Percentiles rank a stretch among this genome's conserved stretches.
These are phyloP conservation scores for Diaporthe eres DNA, from an alignment of 2,329 filamentous ascomycete species.

Conservation along the genomic window DNA sequence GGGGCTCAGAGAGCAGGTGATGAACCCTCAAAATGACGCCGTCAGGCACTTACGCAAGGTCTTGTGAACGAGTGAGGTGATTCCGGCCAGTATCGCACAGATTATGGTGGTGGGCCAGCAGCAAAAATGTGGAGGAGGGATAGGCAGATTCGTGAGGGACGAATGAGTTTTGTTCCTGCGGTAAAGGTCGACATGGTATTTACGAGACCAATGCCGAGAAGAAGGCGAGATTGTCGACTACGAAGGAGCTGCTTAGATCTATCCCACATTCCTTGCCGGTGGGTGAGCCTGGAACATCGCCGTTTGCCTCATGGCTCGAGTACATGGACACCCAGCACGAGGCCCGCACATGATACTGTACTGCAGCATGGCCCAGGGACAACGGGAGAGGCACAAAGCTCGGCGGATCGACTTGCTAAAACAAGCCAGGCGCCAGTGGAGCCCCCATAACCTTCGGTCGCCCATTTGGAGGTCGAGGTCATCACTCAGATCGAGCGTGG, in stretches of 20 bases:
- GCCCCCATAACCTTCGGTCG: background rate
- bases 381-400: slow-evolving; percentile 10
- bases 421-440: slow-evolving; percentile 23
- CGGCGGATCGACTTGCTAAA: slow-evolving; percentile 13
- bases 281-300: background rate
- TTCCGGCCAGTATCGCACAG: background rate
- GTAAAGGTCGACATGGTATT: background rate
- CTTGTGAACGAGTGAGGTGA: slow-evolving; percentile 7
- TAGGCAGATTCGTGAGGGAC: background rate
- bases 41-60: background rate
- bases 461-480: slow-evolving; percentile 6
- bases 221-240: background rate
- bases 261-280: background rate
- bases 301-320: background rate
- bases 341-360: slow-evolving; percentile 4
- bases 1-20: background rate
- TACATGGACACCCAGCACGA: slow-evolving; percentile 5
- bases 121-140: background rate
- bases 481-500: background rate
- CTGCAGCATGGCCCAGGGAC: background rate
- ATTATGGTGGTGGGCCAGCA: background rate
- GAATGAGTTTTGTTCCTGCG: background rate
- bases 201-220: background rate
- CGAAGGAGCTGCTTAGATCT: background rate
- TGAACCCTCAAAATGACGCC: background rate